Evolutionary conservation across 768 basidiomycete species (phyloP).

Genomic region (Zangia roseola): DNA sequence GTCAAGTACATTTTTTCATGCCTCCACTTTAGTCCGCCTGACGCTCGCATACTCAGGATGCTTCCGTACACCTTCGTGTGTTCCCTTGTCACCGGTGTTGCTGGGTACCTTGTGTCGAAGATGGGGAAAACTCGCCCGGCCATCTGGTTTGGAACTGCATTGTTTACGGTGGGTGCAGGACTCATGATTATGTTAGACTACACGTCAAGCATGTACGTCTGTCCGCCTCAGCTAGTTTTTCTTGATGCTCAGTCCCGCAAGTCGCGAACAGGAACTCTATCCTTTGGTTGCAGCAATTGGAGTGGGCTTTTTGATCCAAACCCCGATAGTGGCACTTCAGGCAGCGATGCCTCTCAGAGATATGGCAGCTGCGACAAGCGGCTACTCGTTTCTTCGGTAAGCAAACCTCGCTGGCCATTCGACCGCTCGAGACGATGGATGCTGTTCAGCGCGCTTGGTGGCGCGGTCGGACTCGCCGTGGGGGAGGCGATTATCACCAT

Average conservation of each 20-base stretch:
- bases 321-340: conserved; percentile 73
- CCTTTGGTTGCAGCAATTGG: conserved; percentile 68
- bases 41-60: conserved; percentile 45
- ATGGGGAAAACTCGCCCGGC: conserved; percentile 55
- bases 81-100: conserved; percentile 49
- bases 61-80: conserved; percentile 66
- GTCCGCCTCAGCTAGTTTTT: neutral
- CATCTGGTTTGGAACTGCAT: conserved; percentile 63
- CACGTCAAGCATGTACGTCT: conserved; percentile 46
- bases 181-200: conserved; percentile 70
- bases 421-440: neutral
- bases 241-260: conserved; percentile 23
- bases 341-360: conserved; percentile 84
- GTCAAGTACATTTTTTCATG: conserved; percentile 56
- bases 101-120: conserved; percentile 58
- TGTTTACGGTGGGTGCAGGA: conserved; percentile 64
- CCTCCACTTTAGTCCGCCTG: neutral
- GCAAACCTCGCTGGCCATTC: neutral
- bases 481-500: conserved; percentile 69
- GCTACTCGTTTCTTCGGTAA: conserved; percentile 69
- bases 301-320: conserved; percentile 62
- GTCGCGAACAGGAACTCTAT: conserved; percentile 60
- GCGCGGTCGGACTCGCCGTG: conserved; percentile 68
- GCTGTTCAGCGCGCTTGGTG: conserved; percentile 57
- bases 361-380: conserved; percentile 79